Base-by-base conservation (phyloP, 1,284 basidiomycete genomes). In the Heterobasidion annosum region DNA sequence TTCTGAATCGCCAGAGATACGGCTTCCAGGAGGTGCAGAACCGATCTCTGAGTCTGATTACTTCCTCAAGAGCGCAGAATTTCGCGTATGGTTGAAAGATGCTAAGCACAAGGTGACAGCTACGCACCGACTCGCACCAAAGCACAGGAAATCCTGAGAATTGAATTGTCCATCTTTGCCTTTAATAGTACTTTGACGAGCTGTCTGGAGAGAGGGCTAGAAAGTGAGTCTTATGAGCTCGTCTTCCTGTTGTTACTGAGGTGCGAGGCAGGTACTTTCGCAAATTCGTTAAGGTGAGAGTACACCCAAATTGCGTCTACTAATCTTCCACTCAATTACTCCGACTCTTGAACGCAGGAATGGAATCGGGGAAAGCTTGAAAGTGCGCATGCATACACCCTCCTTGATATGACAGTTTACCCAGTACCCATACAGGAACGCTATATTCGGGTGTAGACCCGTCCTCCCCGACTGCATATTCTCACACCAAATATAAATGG, bases 291-390 rank as follows among this genome's bases (percentile, higher is more conserved):
- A 89, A 89, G 78, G 85, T 86, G 61, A 46, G 35, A 34, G 49
- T 13, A 8, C 18, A 19, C 15, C 32, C 16, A 15, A 12, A 43
- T 43, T 46, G 34, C 32, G n/a, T 15, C 19, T 34, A 19, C 50
- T n/a, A 12, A 16, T 19, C 15, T 8, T 8, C 19, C 34, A 35
- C 34, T 37, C 42, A 13, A 19, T 18, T 37, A 54, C n/a, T 16
- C 35, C 43, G 48, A 18, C 43, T 49, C 6, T 32, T 2, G n/a
- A 8, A 42, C 15, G 25, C 46, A 54, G 50, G 51, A 55, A 45
- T 91, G 88, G 88, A 91, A 91, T 65, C 75, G 76, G 66, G 86
- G 86, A 8, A 83, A 78, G 66, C 71, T 91, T 15, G 69, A 80
- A 16, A 76, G 85, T 87, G 62, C 57, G 74, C 13, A 32, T 16